Base-by-base conservation (phyloP, 78 protist species). In the Dictyostelium intermedium region DNA sequence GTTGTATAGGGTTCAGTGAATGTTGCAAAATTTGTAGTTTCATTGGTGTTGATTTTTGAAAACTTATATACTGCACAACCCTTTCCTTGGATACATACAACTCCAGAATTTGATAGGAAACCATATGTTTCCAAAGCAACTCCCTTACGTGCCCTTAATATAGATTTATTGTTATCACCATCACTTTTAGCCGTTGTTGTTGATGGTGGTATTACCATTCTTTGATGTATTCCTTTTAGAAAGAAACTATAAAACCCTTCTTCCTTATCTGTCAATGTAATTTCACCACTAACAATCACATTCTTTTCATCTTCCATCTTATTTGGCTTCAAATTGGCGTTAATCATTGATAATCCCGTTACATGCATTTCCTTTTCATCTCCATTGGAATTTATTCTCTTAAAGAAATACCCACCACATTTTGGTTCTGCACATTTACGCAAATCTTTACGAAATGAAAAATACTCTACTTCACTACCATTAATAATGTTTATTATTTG, bases 351-450 rank as follows among this genome's bases (percentile, higher is more conserved):
- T 13, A 66, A 2, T 3, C 20, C 34, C 11, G 32, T 66, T 0
- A 66, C 35, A 27, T 66, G 34, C 32, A 66, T 25, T 10, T 66
- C 74, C 18, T 10, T 66, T 10, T 66, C 74, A 27, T 66, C 8
- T 61, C 43, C 43, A 61, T 7, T 8, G 0, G 72, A 61, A 1
- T 77, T 77, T 16, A 77, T 23, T n/a, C 4, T 20, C 23, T 35
- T 41, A 23, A 77, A 39, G 45, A 41, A 77, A n/a, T 77, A 39
- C 0, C 82, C 82, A 2, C 85, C 85, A 80, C 85, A 80, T 3
- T 18, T 78, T 18, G 83, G 83, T 6, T 5, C 20, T 4, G 70
- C 85, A 53, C 85, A 80, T 80, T 80, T 80, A n/a, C 85, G n/a
- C 6, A 80, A 32, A 53, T 80, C 85, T 72, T 18, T 72, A 16